These are phyloP conservation scores for Aspergillus hortae DNA, from an alignment of 2,329 filamentous ascomycete genomes.

Conservation along the genomic window DNA sequence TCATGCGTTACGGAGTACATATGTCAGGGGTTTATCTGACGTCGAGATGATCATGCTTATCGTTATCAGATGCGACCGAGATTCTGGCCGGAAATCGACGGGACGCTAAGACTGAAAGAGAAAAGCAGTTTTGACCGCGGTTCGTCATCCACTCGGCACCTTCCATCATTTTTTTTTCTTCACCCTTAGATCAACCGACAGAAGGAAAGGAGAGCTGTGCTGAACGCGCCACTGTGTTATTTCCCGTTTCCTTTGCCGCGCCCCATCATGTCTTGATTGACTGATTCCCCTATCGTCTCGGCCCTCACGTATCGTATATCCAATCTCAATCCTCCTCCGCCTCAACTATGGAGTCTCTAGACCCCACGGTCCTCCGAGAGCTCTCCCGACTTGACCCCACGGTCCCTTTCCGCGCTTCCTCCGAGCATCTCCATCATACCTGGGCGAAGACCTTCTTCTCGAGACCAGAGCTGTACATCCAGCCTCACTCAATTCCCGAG, in stretches of 20 bases:
- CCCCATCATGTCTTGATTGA: constrained; percentile 6
- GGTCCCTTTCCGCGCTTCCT: constrained; percentile 72
- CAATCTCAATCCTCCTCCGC: background rate
- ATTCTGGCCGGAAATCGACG: background rate
- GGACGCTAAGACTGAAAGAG: background rate
- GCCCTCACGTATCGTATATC: background rate
- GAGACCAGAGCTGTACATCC: constrained; percentile 84
- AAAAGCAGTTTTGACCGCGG: background rate
- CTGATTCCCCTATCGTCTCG: background rate
- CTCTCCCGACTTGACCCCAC: constrained; percentile 57
- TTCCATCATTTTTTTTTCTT: background rate
- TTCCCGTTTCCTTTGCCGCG: background rate
- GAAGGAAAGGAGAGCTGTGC: background rate
- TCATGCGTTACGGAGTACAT: background rate
- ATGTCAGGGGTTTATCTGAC: background rate
- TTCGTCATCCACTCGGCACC: background rate
- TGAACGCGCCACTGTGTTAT: background rate
- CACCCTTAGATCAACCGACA: background rate
- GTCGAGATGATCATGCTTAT: background rate
- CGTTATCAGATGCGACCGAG: background rate
- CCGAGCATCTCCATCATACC: constrained; percentile 75
- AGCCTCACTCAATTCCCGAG: constrained; percentile 73
- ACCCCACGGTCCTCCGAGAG: constrained; percentile 51
- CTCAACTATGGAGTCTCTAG: constrained; percentile 27
- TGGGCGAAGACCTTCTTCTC: constrained; percentile 94